Conservation (phyloP, 2,329 filamentous ascomycete species). For the Botrytis cinerea region DNA sequence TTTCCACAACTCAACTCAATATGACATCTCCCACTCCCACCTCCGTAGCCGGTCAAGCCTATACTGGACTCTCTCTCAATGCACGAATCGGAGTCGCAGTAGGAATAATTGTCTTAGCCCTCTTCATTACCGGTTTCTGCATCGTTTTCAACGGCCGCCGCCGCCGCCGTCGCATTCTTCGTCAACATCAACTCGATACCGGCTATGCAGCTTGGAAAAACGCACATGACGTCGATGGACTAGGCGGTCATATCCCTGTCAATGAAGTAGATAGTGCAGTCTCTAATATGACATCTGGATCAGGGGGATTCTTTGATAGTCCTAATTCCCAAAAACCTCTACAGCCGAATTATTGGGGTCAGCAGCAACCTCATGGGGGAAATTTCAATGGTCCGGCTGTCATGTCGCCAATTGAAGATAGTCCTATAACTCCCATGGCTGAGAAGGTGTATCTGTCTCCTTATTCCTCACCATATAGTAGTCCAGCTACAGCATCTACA, state of each 20-base stretch:
- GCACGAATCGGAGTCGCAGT: constrained; percentile 61
- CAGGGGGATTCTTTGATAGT: constrained; percentile 49
- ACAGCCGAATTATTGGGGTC: constrained; percentile 49
- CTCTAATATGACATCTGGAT: constrained; percentile 40
- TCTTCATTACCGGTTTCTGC: constrained; percentile 52
- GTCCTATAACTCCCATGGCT: constrained; percentile 43
- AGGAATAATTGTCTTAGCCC: constrained; percentile 51
- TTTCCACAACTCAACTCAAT: constrained; percentile 51
- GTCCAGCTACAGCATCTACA: constrained; percentile 47
- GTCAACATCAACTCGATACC: constrained; percentile 40
- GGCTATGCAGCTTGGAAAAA: constrained; percentile 36
- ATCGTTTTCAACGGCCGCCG: constrained; percentile 60
- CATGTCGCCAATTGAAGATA: constrained; percentile 23
- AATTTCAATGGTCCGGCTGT: constrained; percentile 8
- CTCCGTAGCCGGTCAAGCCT: constrained; percentile 36
- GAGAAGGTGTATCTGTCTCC: constrained; percentile 56
- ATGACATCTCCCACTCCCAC: constrained; percentile 51
- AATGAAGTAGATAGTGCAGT: constrained; percentile 9
- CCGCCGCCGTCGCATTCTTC: constrained; percentile 54
- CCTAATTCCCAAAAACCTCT: constrained; percentile 57
- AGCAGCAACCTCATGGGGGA: constrained; percentile 43
- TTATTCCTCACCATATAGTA: constrained; percentile 61
- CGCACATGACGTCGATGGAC: constrained; percentile 25
- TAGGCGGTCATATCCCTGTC: constrained; percentile 21
- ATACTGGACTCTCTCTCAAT: constrained; percentile 50